These are phyloP conservation scores for Fusarium continuum DNA, from an alignment of 2,329 filamentous ascomycete species.

Conservation along the genomic window DNA sequence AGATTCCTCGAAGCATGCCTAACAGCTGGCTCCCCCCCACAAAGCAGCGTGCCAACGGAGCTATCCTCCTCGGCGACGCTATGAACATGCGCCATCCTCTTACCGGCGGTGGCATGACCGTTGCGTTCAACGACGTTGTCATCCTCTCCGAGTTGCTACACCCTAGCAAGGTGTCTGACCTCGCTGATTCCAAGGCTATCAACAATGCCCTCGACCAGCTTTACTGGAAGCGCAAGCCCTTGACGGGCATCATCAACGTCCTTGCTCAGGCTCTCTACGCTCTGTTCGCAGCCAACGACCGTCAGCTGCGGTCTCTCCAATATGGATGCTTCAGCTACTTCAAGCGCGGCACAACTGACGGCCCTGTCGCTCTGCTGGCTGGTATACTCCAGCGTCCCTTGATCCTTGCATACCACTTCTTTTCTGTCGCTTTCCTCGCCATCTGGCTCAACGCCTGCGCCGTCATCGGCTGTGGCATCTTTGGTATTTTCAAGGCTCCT, in stretches of 20 bases:
- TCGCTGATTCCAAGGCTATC: constrained; percentile 74
- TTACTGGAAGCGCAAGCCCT: constrained; percentile 86
- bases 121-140: constrained; percentile 92
- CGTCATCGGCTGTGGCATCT: constrained; percentile 49
- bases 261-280: constrained; percentile 94
- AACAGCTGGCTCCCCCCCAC: constrained; percentile 91
- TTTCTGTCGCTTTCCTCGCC: constrained; percentile 86
- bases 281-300: constrained; percentile 87
- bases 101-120: constrained; percentile 97
- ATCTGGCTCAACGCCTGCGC: constrained; percentile 71
- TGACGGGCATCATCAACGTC: constrained; percentile 93
- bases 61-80: constrained; percentile 89
- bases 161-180: constrained; percentile 71
- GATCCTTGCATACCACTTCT: constrained; percentile 91
- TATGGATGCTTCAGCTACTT: constrained; percentile 95
- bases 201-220: constrained; percentile 75
- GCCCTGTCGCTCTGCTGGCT: constrained; percentile 82
- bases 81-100: constrained; percentile 99
- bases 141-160: constrained; percentile 78
- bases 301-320: constrained; percentile 81
- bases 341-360: constrained; percentile 76
- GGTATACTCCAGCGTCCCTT: constrained; percentile 82
- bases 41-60: constrained; percentile 64
- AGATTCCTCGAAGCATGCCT: constrained; percentile 85
- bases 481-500: constrained; percentile 60